phyloP scores from a whole-genome alignment of 1,284 basidiomycete genomes.

The Chiua sp. region DNA sequence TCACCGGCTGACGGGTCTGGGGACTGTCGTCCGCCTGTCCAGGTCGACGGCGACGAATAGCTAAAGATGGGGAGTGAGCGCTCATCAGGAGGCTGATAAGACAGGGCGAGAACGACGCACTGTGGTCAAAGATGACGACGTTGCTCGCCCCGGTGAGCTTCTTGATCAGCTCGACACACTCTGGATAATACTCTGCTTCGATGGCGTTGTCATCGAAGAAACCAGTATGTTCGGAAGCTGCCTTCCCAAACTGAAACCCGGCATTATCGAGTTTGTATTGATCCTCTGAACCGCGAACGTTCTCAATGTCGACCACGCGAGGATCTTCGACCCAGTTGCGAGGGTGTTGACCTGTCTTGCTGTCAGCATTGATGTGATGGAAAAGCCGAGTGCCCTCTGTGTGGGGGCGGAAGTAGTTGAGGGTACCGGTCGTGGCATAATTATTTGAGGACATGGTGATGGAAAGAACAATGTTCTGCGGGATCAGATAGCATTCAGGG shows the following conservation, averaged over 20 bases:
- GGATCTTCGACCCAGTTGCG: slow-evolving; percentile 24
- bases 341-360: background rate
- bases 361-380: slow-evolving; percentile 16
- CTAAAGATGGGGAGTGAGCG: background rate
- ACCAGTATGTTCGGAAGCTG: slow-evolving; percentile 29
- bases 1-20: slow-evolving; percentile 54
- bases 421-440: background rate
- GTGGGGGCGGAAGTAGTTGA: slow-evolving; percentile 22
- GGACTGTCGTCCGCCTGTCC: slow-evolving; percentile 45
- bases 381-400: slow-evolving; percentile 7
- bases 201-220: slow-evolving; percentile 50
- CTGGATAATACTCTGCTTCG: slow-evolving; percentile 53
- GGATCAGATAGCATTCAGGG: no score
- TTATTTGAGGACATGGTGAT: no score
- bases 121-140: slow-evolving; percentile 62
- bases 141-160: slow-evolving; percentile 54
- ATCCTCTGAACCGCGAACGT: slow-evolving; percentile 52
- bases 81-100: background rate
- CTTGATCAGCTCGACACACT: slow-evolving; percentile 57
- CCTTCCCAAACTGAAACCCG: slow-evolving; percentile 52
- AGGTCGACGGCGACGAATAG: slow-evolving; percentile 50
- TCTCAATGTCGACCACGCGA: slow-evolving; percentile 31
- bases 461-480: no score
- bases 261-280: slow-evolving; percentile 50
- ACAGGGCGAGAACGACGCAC: slow-evolving; percentile 32